Evolutionary conservation across 1,284 basidiomycete genomes (phyloP), one percentile per base, ranked within the genome.

Genomic region (Malassezia arunalokei): DNA sequence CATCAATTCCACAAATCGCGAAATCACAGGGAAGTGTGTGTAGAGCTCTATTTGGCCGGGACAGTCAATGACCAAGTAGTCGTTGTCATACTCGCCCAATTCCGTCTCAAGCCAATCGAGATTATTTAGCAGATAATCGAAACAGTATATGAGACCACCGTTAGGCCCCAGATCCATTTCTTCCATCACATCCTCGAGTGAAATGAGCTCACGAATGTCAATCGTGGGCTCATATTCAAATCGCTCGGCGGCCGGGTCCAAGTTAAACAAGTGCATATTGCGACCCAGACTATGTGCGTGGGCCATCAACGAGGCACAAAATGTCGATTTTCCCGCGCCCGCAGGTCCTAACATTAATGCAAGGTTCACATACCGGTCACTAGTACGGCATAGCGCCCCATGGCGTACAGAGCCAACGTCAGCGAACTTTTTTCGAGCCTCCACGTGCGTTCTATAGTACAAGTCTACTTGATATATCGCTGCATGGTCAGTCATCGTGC

Each of bases 101-200:
- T 95, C 87, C 73, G 96, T 92, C 64, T 95, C 88, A n/a, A 98
- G 78, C 94, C 94, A 99, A 74, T 98, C 94, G 75, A 96, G 85
- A 69, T 99, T 95, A 71, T 96, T 82, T 57, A 96, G 76, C 48
- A 99, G 79, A 76, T 98, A 98, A 90, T 99, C 94, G 75, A 99
- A 98, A 76, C 94, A 98, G 74, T 96, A 96, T 55, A 99, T 83
- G 48, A 99, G 78, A 0, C 90, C 94, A 5, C 94, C 94, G 66
- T 99, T 99, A 0, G 94, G 94, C 0, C 94, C 94, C 73, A 94
- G 87, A 40, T 84, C 84, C 63, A 96, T 80, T 76, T 98, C 94
- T 43, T 79, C 80, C 94, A 98, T 98, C 45, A 94, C 90, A 76
- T 99, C 94, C 58, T 94, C 83, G 43, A 99, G 77, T 49, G 84